These are phyloP conservation scores for Sphaerostilbella broomeana DNA, from an alignment of 2,329 filamentous ascomycete species.

Conservation along the genomic window DNA sequence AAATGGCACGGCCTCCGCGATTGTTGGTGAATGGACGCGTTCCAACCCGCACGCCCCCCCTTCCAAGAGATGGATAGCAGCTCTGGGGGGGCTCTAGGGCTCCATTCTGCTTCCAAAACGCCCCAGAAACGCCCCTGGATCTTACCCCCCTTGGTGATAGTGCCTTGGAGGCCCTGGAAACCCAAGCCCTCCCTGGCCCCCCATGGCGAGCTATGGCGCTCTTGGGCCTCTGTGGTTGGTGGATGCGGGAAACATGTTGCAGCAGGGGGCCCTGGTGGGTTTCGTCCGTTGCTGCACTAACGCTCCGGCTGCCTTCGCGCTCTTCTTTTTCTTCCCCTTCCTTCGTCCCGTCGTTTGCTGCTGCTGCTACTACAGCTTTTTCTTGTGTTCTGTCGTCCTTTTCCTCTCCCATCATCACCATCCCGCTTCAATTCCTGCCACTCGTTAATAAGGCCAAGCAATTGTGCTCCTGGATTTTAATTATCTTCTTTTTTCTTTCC, in stretches of 20 bases:
- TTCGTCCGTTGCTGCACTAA: constrained; percentile 11
- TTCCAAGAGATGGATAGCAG: too few relatives aligned
- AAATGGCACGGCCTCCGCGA: too few relatives aligned
- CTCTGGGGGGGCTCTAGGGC: too few relatives aligned
- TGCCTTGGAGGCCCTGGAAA: too few relatives aligned
- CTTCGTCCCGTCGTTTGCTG: constrained; percentile 22
- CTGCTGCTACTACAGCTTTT: too few relatives aligned
- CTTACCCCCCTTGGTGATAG: too few relatives aligned
- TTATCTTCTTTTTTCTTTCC: constrained; percentile 19
- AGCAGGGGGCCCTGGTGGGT: constrained; percentile 12
- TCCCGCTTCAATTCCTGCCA: constrained; percentile 30
- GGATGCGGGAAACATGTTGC: constrained; percentile 6
- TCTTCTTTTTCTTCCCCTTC: constrained; percentile 21
- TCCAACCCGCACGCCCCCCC: too few relatives aligned
- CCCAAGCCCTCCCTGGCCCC: too few relatives aligned
- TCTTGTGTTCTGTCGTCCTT: constrained; percentile 13
- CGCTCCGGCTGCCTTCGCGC: too few relatives aligned
- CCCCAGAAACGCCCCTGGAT: too few relatives aligned
- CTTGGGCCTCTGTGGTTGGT: constrained; percentile 10
- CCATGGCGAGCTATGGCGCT: constrained; percentile 6
- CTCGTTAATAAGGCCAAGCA: constrained; percentile 31
- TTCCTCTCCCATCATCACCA: constrained; percentile 12
- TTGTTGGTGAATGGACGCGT: too few relatives aligned
- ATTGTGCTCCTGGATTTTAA: constrained; percentile 22
- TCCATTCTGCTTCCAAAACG: too few relatives aligned